Base-by-base conservation (phyloP, 495 filamentous ascomycete species). In the Penicillium atrosanguineum region DNA sequence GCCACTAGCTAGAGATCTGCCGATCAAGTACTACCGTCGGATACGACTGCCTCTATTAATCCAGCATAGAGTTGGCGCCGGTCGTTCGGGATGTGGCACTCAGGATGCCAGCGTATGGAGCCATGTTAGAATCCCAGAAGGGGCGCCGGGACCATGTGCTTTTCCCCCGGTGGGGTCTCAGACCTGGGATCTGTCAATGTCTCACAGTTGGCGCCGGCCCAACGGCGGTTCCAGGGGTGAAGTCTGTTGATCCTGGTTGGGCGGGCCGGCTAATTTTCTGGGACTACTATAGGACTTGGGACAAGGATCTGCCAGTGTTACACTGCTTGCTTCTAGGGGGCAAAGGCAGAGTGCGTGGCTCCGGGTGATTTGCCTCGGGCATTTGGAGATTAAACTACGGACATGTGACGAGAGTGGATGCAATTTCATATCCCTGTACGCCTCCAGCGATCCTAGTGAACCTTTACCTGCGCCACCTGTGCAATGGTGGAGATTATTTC, bases 31-130 rank as follows among this genome's bases (percentile, higher is more conserved):
- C 21, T 5, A n/a, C 37, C 39, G 50, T 51, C 52, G 57, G 52
- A 59, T 55, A 52, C 38, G 31, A 55, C 44, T 59, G 48, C 52
- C 51, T 45, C 16, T n/a, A 28, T 12, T 29, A 41, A 40, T 34
- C 34, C 28, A 61, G 6, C 38, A 61, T 64, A 59, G 55, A 64
- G 58, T 64, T 61, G 25, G 50, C 55, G 61, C 61, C 58, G 52
- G 58, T 39, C 39, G 52, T 55, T 59, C 52, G 19, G 25, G 34
- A 49, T 38, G 37, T 21, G 14, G 31, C n/a, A 15, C 44, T 16
- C n/a, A 11, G 38, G n/a, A 7, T 5, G 19, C 7, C 38, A 39
- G 16, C 14, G 15, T n/a, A 19, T 39, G 15, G 37, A 39, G 1
- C 37, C 7, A 37, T 37, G 2, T 37, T 1, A 12, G 37, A 37